Base-by-base conservation (phyloP, 2,329 filamentous ascomycete genomes). In the Ophiocordyceps camponoti-saundersi region DNA sequence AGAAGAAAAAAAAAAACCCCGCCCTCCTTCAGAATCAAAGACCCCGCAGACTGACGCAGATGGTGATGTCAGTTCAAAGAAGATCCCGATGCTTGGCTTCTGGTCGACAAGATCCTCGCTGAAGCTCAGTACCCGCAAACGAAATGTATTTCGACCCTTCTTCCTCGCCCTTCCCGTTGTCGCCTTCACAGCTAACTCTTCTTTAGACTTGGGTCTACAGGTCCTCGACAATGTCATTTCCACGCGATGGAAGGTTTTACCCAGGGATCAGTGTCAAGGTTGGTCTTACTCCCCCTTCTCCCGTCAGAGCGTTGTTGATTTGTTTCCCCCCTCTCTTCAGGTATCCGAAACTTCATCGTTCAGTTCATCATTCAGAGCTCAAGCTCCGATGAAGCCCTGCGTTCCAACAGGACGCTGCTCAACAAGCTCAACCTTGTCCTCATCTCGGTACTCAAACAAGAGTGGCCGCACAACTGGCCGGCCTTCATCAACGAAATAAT, bases 401-500 rank as follows among this genome's bases (percentile, higher is more conserved):
- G 82, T 63, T 71, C 77, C 56, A 83, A 96, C 66, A 83, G 85
- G 60, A 89, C 89, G 32, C 79, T 98, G 50, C 73, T 98, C 60
- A 96, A 96, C 76, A 98, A 98, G 72, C 80, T 98, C 51, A 98
- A 98, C 61, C 77, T 98, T 57, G 90, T 96, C 49, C 82, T 98
- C 53, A 87, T 98, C 56, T 95, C 89, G 48, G 90, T 98, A 52
- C 72, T 98, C 60, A 98, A 98, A 74, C 92, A 98, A 68, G 92
- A 98, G 67, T 98, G 92, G 92, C 92, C 92, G 48, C 90, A 96
- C 68, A 94, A 98, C 72, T 98, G 93, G 92, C 92, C 93, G 12
- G 95, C 88, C 20, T 98, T 98, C 67, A 96, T 98, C 75, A 96
- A 96, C 72, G 92, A 98, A 71, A 98, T 98, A 65, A 88, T 98